Evolutionary conservation across 75 land plant genomes (phyloP).

Genomic region (Sequoia sempervirens): DNA sequence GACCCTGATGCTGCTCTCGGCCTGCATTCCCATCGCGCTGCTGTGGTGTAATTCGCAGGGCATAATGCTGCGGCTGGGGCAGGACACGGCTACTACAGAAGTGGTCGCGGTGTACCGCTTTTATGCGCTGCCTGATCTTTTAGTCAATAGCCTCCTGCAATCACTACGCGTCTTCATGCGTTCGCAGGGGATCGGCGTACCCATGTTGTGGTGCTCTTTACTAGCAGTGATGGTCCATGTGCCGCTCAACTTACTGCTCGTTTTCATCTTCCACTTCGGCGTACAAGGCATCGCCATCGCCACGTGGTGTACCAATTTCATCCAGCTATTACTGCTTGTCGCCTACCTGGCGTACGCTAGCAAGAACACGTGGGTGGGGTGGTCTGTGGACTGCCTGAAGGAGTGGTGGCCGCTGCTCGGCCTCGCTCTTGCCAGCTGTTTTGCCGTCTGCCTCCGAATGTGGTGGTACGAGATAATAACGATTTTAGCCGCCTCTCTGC

Average conservation of each 20-base stretch:
- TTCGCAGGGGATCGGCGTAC: constrained; percentile 43
- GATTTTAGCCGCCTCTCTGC: constrained; percentile 52
- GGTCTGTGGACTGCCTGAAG: constrained; percentile 18
- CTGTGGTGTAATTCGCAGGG: constrained; percentile 57
- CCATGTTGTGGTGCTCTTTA: constrained; percentile 62
- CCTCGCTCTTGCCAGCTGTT: constrained; percentile 66
- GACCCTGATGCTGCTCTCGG: constrained; percentile 49
- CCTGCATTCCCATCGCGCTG: constrained; percentile 41
- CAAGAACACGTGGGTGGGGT: constrained; percentile 25
- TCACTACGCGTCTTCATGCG: constrained; percentile 64
- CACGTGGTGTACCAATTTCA: constrained; percentile 47
- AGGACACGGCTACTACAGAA: constrained; percentile 35
- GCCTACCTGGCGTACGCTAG: constrained; percentile 19
- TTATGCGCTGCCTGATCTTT: constrained; percentile 57
- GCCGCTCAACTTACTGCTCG: constrained; percentile 42
- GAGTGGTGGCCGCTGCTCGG: constrained; percentile 50
- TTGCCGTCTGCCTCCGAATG: constrained; percentile 75
- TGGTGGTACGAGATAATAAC: constrained; percentile 95
- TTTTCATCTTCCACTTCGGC: constrained; percentile 35
- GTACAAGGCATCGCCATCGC: constrained; percentile 63
- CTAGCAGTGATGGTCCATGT: constrained; percentile 44
- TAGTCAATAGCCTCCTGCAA: constrained; percentile 62
- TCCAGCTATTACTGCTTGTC: constrained; percentile 41
- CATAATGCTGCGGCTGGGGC: constrained; percentile 42
- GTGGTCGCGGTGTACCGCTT: constrained; percentile 51